These are phyloP conservation scores for Gillenia trifoliata DNA, from an alignment of 306 rosid genomes.

Conservation along the genomic window DNA sequence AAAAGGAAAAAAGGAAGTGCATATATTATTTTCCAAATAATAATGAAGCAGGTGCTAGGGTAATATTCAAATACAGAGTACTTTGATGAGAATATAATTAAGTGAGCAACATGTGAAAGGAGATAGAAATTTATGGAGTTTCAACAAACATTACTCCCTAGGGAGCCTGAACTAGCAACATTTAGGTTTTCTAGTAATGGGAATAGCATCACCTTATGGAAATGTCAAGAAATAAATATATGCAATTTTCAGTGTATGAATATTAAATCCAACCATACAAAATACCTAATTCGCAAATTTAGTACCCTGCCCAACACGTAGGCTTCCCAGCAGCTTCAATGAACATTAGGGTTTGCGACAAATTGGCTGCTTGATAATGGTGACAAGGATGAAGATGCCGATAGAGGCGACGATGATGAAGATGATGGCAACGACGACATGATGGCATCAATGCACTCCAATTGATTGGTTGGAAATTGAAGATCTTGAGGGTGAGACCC, in stretches of 20 bases:
- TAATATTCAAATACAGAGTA: neutral
- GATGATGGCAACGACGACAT: constrained; percentile 36
- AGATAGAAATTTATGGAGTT: constrained; percentile 6
- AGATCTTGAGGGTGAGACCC: constrained; percentile 28
- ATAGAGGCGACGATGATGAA: constrained; percentile 12
- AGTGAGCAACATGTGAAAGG: constrained; percentile 18
- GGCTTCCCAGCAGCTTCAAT: constrained; percentile 7
- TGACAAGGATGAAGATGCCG: constrained; percentile 17
- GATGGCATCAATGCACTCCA: constrained; percentile 48
- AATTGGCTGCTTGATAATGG: constrained; percentile 29
- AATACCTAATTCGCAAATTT: neutral
- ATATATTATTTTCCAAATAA: neutral
- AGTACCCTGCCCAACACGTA: neutral
- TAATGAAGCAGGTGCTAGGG: constrained; percentile 5
- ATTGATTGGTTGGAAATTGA: constrained; percentile 29
- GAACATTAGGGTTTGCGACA: constrained; percentile 12
- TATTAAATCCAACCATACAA: constrained; percentile 5
- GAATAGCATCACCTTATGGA: constrained; percentile 1
- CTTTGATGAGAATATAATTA: neutral
- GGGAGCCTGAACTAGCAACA: constrained; percentile 36
- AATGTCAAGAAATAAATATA: constrained; percentile 8
- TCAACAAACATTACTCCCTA: constrained; percentile 18
- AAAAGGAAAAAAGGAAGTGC: no score
- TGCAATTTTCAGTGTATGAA: neutral
- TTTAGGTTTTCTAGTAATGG: constrained; percentile 25